Conservation (phyloP, 192 early-diverging fungal species). For the Umbelopsis isabellina region DNA sequence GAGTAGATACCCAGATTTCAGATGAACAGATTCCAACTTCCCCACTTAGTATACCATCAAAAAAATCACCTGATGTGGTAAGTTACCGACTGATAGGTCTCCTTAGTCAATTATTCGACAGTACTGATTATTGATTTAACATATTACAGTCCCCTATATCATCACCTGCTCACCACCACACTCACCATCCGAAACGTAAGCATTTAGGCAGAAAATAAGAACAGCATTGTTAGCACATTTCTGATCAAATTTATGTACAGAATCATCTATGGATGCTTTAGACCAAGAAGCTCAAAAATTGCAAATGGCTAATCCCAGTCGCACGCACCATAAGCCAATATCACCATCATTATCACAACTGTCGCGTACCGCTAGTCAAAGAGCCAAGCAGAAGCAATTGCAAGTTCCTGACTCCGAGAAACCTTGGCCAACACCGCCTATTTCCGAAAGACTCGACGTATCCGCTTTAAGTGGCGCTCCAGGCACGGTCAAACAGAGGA, state of each 20-base stretch:
- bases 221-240: too few species aligned
- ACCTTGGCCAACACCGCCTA: slow-evolving; percentile 4
- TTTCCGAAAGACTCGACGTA: slow-evolving; percentile 9
- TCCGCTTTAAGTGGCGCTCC: slow-evolving; percentile 33
- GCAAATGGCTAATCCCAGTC: slow-evolving; percentile 2
- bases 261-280: slow-evolving; percentile 18
- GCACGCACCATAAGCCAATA: background rate
- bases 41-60: slow-evolving; percentile 6
- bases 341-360: slow-evolving; percentile 6
- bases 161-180: background rate
- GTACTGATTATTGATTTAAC: background rate
- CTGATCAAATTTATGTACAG: background rate
- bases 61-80: slow-evolving; percentile 22
- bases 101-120: background rate
- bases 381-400: slow-evolving; percentile 10
- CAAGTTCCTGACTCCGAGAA: slow-evolving; percentile 6
- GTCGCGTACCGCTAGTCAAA: slow-evolving; percentile 2
- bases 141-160: slow-evolving; percentile 17
- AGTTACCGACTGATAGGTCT: background rate
- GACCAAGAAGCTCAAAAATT: background rate
- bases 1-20: slow-evolving; percentile 20
- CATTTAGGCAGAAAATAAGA: background rate
- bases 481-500: slow-evolving; percentile 38
- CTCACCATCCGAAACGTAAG: background rate
- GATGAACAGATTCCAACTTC: background rate